phyloP scores from a whole-genome alignment of 305 asterid species.

The Salvia sclarea region DNA sequence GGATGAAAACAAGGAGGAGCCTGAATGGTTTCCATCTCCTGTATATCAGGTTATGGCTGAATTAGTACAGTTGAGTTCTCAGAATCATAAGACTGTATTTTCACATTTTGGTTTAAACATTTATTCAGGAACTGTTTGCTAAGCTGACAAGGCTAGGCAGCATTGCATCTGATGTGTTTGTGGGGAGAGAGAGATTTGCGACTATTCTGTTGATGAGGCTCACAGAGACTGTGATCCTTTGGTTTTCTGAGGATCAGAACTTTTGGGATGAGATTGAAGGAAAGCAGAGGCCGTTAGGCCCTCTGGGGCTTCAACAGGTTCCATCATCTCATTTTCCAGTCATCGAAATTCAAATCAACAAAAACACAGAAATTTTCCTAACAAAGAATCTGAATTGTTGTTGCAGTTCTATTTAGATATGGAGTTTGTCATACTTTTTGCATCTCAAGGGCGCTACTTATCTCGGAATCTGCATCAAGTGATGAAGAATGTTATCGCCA shows the following conservation, averaged over 20 bases:
- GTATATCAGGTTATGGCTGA: conserved; percentile 71
- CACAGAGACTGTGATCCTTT: conserved; percentile 78
- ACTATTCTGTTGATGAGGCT: conserved; percentile 78
- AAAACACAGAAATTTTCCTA: background rate
- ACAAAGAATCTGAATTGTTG: background rate
- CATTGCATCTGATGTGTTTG: conserved; percentile 69
- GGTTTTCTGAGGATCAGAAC: conserved; percentile 90
- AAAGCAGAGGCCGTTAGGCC: conserved; percentile 51
- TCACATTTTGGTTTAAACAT: conserved; percentile 15
- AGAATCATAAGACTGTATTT: background rate
- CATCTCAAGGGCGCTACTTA: conserved; percentile 85
- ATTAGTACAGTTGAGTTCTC: background rate
- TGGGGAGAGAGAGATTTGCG: conserved; percentile 84
- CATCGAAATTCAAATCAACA: background rate
- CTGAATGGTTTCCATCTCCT: conserved; percentile 92
- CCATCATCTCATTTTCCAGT: background rate
- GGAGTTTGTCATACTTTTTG: conserved; percentile 86
- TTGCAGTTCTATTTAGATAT: conserved; percentile 87
- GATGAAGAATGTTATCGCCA: conserved; percentile 72
- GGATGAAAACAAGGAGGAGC: conserved; percentile 59
- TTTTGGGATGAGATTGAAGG: conserved; percentile 88
- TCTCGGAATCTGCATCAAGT: conserved; percentile 84
- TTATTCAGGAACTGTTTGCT: conserved; percentile 63
- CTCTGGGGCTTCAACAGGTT: conserved; percentile 95
- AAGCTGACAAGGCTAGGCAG: conserved; percentile 59